These are phyloP conservation scores for Withania somnifera DNA, from an alignment of 305 asterid species.

Conservation along the genomic window DNA sequence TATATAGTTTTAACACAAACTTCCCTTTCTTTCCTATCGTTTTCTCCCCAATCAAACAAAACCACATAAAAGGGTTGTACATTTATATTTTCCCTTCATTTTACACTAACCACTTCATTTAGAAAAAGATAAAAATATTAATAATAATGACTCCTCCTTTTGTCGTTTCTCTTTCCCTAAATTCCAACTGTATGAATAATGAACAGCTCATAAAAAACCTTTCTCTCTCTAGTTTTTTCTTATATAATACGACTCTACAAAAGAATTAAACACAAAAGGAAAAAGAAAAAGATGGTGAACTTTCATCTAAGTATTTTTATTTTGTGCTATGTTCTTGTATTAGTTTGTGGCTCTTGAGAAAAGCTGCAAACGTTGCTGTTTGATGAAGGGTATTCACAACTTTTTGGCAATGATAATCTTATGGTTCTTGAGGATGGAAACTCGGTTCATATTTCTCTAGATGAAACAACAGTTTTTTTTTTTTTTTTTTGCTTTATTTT, in stretches of 20 bases:
- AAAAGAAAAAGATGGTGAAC: constrained; percentile 17
- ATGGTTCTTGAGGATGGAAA: constrained; percentile 64
- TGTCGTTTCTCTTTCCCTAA: not conserved
- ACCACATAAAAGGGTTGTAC: not conserved
- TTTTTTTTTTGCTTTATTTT: not conserved
- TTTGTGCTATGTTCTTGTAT: constrained; percentile 14
- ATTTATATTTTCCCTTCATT: not conserved
- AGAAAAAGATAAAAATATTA: not conserved
- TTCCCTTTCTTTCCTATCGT: not conserved
- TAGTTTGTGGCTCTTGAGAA: constrained; percentile 40
- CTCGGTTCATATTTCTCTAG: constrained; percentile 51
- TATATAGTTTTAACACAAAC: too few relatives aligned
- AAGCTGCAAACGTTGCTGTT: constrained; percentile 49
- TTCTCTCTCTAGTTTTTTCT: constrained; percentile 6
- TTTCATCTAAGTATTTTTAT: constrained; percentile 10
- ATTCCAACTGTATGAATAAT: not conserved
- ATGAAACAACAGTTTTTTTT: constrained; percentile 47
- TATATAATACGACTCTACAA: constrained; percentile 20
- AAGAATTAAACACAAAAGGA: not conserved
- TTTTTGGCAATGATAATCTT: constrained; percentile 66
- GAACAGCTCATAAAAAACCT: constrained; percentile 43
- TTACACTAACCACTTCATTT: not conserved
- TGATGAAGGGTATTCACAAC: constrained; percentile 77
- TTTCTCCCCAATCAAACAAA: not conserved
- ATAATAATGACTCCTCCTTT: not conserved